These are phyloP conservation scores for Leccinum pachyderme DNA, from an alignment of 1,284 basidiomycete species.

Conservation along the genomic window DNA sequence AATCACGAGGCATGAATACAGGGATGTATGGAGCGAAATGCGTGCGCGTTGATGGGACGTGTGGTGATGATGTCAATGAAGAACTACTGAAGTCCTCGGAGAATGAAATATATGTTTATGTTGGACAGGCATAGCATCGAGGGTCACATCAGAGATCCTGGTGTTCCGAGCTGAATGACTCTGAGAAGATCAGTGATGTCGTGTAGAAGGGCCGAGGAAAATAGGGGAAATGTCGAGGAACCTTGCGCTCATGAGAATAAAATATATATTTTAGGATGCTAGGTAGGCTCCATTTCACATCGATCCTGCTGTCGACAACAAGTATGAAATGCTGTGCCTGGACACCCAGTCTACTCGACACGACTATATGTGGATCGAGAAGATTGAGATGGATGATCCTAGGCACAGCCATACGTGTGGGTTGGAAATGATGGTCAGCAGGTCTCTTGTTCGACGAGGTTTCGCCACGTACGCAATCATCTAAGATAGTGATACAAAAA, in stretches of 20 bases:
- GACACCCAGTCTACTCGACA: neutral
- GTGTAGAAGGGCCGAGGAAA: slow-evolving; percentile 6
- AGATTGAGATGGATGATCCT: neutral
- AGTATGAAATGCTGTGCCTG: neutral
- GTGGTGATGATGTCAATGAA: neutral
- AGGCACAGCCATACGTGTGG: neutral
- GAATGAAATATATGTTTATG: slow-evolving; percentile 3
- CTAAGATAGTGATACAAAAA: neutral
- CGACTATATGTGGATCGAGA: neutral
- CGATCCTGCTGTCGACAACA: neutral
- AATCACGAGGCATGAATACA: neutral
- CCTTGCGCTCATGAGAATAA: neutral
- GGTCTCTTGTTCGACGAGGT: neutral
- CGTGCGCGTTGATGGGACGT: neutral
- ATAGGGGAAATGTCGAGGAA: neutral
- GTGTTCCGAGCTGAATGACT: slow-evolving; percentile 1
- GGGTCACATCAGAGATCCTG: slow-evolving; percentile 1
- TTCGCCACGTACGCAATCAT: neutral
- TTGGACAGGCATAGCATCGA: neutral
- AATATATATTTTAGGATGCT: neutral
- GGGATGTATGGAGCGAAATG: neutral
- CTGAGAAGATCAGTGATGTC: slow-evolving; percentile 2
- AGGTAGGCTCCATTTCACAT: neutral
- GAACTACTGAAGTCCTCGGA: slow-evolving; percentile 16
- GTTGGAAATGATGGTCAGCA: neutral